Evolutionary conservation across 108 stramenopile genomes (phyloP).

Genomic region (Cyclotella atomus): DNA sequence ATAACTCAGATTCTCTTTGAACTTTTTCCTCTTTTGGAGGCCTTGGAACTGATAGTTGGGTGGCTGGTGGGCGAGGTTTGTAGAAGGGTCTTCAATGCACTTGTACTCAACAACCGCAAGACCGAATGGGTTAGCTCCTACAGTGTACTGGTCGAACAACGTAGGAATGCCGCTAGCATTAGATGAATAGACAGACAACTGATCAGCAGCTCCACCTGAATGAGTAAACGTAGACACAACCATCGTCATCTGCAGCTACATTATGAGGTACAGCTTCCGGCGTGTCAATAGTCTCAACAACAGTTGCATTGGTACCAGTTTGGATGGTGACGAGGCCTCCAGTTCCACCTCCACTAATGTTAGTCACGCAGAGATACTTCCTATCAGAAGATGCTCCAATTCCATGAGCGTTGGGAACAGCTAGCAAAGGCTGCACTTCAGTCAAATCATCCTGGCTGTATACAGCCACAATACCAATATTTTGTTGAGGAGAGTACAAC

Average conservation of each 20-base stretch:
- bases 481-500: slow-evolving; percentile 10
- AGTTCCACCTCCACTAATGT: background rate
- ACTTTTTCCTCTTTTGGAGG: background rate
- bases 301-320: background rate
- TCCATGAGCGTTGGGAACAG: slow-evolving; percentile 3
- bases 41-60: background rate
- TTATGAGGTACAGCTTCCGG: background rate
- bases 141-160: background rate
- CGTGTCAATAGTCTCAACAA: background rate
- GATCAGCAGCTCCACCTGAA: background rate
- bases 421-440: background rate
- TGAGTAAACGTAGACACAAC: background rate
- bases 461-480: slow-evolving; percentile 1
- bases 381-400: background rate
- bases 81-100: background rate
- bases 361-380: background rate
- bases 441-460: background rate
- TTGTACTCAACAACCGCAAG: background rate
- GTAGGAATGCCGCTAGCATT: background rate
- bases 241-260: background rate
- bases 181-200: background rate
- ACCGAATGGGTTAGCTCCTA: background rate
- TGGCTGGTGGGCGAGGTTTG: background rate
- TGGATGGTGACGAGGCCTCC: background rate
- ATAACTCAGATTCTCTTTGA: too few species aligned